phyloP scores from a whole-genome alignment of 495 filamentous ascomycete species.

The Aspergillus avenaceus region DNA sequence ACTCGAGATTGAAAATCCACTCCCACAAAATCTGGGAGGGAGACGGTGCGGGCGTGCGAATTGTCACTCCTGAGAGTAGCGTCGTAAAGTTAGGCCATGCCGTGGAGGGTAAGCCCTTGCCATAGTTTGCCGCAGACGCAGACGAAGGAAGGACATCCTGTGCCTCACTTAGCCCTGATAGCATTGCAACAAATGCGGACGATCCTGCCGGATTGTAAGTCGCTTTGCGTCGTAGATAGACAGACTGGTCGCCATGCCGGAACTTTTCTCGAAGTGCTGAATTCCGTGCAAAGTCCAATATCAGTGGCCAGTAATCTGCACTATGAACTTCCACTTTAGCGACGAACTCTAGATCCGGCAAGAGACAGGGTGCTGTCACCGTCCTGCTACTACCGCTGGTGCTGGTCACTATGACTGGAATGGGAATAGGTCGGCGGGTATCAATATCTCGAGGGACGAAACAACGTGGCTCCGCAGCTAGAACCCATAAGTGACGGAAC shows the following conservation, averaged over 20 bases:
- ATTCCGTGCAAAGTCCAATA: constrained; percentile 70
- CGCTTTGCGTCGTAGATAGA: constrained; percentile 78
- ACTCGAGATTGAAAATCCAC: constrained; percentile 69
- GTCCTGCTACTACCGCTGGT: constrained; percentile 41
- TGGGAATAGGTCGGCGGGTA: constrained; percentile 68
- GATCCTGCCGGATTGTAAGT: constrained; percentile 59
- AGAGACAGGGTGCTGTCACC: constrained; percentile 67
- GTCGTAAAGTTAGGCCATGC: constrained; percentile 20
- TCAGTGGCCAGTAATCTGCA: constrained; percentile 79
- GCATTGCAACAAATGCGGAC: constrained; percentile 70
- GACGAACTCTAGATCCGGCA: constrained; percentile 74
- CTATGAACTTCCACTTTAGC: constrained; percentile 61
- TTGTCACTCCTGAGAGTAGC: constrained; percentile 18
- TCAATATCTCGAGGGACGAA: constrained; percentile 80
- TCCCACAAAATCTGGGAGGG: constrained; percentile 49
- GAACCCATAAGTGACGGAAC: constrained; percentile 95
- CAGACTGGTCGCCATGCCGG: constrained; percentile 59
- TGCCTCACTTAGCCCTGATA: constrained; percentile 46
- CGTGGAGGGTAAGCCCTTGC: constrained; percentile 29
- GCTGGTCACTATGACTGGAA: constrained; percentile 61
- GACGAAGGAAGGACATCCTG: constrained; percentile 35
- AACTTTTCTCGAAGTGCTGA: constrained; percentile 65
- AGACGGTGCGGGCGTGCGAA: constrained; percentile 33
- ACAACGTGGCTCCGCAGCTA: constrained; percentile 87
- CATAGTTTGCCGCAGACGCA: constrained; percentile 19